Evolutionary conservation across 164 flowering plant species (phyloP), one percentile per base, ranked within the genome.

Genomic region (Nelumbo lutea): DNA sequence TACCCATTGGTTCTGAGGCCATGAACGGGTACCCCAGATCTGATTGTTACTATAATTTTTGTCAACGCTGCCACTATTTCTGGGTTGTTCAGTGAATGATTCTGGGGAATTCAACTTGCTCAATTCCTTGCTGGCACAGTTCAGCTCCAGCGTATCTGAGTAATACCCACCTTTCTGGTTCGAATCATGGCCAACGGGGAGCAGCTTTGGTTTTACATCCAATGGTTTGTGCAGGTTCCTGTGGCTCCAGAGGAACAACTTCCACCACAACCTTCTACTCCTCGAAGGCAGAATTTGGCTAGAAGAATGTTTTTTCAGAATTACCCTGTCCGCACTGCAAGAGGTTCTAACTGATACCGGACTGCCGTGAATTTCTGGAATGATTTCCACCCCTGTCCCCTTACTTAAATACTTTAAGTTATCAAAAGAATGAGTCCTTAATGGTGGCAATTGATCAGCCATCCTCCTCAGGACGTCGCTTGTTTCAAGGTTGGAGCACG

Each of bases 211-310:
- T 75, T 79, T 78, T 2, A 42, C 51, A 40, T 39, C 47, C 64
- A n/a, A 10, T 15, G 78, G 67, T 61, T 73, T 80, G 65, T 89
- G 89, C 68, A 83, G 53, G 70, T 91, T 93, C 71, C 97, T 75
- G 68, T 93, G 98, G 79, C 97, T 91, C 98, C 97, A 91, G 10
- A 91, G 88, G 78, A 93, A 91, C 73, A 93, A 72, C 78, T 93
- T 93, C 96, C 97, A 93, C 98, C 97, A 91, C 58, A 93, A 72
- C 71, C 69, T 88, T 77, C 87, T 78, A 68, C 96, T 91, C 71
- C 90, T 80, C 1, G 97, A 91, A 38, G 98, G 98, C 1, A 93
- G 86, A 52, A 91, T 79, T 75, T 93, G 98, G 76, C 92, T 87
- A 4, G 98, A 93, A 27, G 98, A 91, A 58, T 78, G 88, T 79